Conservation (phyloP, 805 yeast species). For the Saccharomyces mikatae region DNA sequence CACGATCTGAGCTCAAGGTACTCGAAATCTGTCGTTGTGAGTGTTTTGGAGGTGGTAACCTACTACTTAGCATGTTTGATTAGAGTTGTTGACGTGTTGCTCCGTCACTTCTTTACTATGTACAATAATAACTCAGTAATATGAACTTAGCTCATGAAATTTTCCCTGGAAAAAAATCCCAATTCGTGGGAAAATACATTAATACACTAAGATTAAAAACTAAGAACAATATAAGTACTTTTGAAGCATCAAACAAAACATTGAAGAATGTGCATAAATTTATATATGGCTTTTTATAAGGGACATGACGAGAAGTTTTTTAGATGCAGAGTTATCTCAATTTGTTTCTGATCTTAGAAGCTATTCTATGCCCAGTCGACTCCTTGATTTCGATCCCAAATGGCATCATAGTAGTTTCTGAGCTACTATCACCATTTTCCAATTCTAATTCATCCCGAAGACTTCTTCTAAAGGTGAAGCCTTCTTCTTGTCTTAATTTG, state of each 20-base stretch:
- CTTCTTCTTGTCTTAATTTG: slow-evolving; percentile 18
- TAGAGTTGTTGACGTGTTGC: too few relatives aligned
- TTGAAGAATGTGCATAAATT: neutral
- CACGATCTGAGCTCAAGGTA: neutral
- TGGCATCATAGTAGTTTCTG: slow-evolving; percentile 1
- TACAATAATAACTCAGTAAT: neutral
- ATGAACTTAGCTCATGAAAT: neutral
- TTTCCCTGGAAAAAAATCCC: neutral
- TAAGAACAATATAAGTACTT: neutral
- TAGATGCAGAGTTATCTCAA: slow-evolving; percentile 7
- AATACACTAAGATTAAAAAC: neutral
- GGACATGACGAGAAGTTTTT: neutral
- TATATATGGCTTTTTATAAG: neutral
- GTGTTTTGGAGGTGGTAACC: slow-evolving; percentile 20
- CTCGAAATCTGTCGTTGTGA: neutral
- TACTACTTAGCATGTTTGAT: neutral
- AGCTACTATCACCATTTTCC: neutral
- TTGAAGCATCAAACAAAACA: neutral
- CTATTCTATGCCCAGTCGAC: slow-evolving; percentile 14
- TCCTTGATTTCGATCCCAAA: slow-evolving; percentile 4
- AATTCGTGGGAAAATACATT: neutral
- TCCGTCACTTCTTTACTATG: neutral
- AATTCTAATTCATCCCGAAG: slow-evolving; percentile 1
- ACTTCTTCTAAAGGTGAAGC: slow-evolving; percentile 28
- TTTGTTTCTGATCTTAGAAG: slow-evolving; percentile 21